phyloP scores from a whole-genome alignment of 306 rosid genomes.

The Gastrolobium bilobum region DNA sequence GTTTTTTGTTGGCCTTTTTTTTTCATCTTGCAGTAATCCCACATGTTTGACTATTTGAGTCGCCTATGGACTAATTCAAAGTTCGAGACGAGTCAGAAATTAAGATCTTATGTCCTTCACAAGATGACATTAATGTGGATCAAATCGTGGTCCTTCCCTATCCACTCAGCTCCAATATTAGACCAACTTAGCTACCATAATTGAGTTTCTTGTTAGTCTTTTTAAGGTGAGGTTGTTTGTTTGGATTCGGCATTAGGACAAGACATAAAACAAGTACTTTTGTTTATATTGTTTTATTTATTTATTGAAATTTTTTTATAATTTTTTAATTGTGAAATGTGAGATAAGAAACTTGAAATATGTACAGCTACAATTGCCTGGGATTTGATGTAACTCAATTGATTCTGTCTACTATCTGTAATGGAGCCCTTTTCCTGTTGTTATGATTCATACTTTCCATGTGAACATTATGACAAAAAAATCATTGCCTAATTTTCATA shows the following conservation, averaged over 20 bases:
- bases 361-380: conserved; percentile 5
- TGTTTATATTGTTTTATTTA: no score
- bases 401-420: background rate
- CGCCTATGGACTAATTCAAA: no score
- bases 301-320: background rate
- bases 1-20: conserved; percentile 33
- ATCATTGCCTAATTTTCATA: conserved; percentile 50
- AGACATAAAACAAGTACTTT: background rate
- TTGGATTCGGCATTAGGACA: background rate
- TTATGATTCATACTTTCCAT: conserved; percentile 37
- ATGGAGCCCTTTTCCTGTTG: conserved; percentile 21
- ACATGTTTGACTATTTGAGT: no score
- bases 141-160: no score
- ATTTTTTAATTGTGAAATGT: background rate
- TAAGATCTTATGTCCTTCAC: no score
- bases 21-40: no score
- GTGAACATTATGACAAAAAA: conserved; percentile 37
- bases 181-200: no score
- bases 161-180: no score
- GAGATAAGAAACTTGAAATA: background rate
- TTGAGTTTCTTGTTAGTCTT: no score
- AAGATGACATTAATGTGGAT: no score
- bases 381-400: conserved; percentile 9
- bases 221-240: background rate
- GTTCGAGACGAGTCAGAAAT: no score